Base-by-base conservation (phyloP, 768 basidiomycete genomes). In the Multifurca ochricompacta region DNA sequence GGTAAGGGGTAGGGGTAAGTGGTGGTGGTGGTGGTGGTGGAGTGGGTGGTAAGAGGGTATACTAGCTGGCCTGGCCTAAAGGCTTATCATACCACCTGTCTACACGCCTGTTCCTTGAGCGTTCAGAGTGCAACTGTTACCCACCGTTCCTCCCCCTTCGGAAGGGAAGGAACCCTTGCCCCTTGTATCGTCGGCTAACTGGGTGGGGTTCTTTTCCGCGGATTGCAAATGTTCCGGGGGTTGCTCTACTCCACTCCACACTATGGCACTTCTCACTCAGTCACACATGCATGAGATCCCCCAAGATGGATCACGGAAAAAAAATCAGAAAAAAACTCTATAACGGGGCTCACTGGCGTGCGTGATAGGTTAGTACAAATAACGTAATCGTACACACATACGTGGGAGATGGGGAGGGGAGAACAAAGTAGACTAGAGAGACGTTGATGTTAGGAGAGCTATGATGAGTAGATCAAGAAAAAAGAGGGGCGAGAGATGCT, bases 291-390 rank as follows among this genome's bases (percentile, higher is more conserved):
- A n/a, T n/a, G n/a, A 18, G 34, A 32, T 25, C 3, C 21, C 18
- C 27, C 19, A 34, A 16, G 10, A 14, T 11, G 6, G 30, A 44
- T 21, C 41, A 39, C 37, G 27, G 14, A 21, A 27, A 36, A 46
- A 35, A 28, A n/a, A n/a, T n/a, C n/a, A n/a, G n/a, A 45, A 27
- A 28, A 27, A 46, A 40, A 31, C 46, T 59, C 58, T 59, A 59
- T 59, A 56, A 23, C 51, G 54, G 42, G 51, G 55, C 44, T 44
- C 55, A 47, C 40, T 48, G 44, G 51, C 32, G 51, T 52, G 56
- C 23, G 51, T 48, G 42, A 58, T 57, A 61, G 59, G 28, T 56
- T 58, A 59, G 55, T 57, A 60, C 50, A 58, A 59, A 59, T 62
- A 59, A 59, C 60, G 50, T 51, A 53, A 44, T 56, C 57, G 42